Evolutionary conservation across 2,329 filamentous ascomycete genomes (phyloP).

Genomic region (Fusarium globosum): DNA sequence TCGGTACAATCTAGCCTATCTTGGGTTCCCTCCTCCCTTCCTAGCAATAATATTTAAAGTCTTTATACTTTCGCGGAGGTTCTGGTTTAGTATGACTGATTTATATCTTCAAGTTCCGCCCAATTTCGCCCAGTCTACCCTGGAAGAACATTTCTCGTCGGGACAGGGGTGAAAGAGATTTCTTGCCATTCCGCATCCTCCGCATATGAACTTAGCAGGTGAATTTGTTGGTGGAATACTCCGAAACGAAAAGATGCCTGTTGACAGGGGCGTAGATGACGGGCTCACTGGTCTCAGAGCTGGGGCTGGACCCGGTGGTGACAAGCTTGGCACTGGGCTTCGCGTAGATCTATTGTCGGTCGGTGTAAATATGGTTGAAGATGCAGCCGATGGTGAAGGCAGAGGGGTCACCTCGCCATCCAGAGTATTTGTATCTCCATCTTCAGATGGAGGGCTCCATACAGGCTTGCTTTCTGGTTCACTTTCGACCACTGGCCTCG

Average conservation of each 20-base stretch:
- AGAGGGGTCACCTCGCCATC: rapidly evolving
- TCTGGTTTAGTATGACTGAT: too few relatives aligned
- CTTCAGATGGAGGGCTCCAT: rapidly evolving
- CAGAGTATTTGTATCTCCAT: neutral
- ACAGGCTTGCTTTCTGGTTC: rapidly evolving
- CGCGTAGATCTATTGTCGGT: rapidly evolving
- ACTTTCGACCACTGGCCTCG: rapidly evolving
- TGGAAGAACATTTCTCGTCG: neutral
- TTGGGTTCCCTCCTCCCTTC: too few relatives aligned
- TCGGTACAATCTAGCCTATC: too few relatives aligned
- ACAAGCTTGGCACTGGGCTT: rapidly evolving
- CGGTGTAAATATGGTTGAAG: neutral
- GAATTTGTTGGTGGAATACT: rapidly evolving
- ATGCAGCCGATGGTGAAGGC: rapidly evolving
- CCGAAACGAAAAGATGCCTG: neutral
- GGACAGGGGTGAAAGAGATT: neutral
- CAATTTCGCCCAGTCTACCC: rapidly evolving
- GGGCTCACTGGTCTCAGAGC: neutral
- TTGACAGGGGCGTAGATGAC: neutral
- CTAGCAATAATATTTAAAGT: too few relatives aligned
- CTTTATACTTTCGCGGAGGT: too few relatives aligned
- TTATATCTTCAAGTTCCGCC: neutral
- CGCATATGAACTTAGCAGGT: rapidly evolving
- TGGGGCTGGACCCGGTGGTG: rapidly evolving
- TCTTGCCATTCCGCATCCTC: neutral